Percentiles rank a stretch among this genome's conserved stretches.
These are phyloP conservation scores for Vavraia culicis DNA, from an alignment of 371 early-diverging fungal genomes.

Conservation along the genomic window DNA sequence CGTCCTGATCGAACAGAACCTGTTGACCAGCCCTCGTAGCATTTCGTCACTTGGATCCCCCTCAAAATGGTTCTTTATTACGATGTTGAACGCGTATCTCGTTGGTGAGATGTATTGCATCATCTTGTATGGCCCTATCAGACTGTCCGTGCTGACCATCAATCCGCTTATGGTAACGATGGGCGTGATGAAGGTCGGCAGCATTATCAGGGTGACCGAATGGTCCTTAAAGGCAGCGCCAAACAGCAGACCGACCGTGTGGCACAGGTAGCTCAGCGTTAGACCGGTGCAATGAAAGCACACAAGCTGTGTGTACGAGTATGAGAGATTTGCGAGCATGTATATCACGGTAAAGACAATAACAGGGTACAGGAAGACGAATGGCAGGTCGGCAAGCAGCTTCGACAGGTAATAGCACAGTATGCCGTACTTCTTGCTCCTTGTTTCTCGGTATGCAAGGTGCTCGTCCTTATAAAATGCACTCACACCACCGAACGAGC, in stretches of 20 bases:
- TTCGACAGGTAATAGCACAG: constrained; percentile 25
- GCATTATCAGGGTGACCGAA: constrained; percentile 16
- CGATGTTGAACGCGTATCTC: constrained; percentile 28
- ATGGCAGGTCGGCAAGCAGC: constrained; percentile 13
- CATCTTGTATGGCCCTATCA: constrained; percentile 3
- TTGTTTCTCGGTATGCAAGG: constrained; percentile 21
- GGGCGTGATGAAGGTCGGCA: constrained; percentile 21
- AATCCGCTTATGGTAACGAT: constrained; percentile 25
- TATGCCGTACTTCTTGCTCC: constrained; percentile 24
- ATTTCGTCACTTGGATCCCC: neutral
- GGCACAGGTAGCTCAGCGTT: neutral
- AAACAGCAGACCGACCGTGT: constrained; percentile 20
- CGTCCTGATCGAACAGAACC: constrained; percentile 3
- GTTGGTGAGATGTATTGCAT: constrained; percentile 32
- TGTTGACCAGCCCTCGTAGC: neutral
- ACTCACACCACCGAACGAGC: constrained; percentile 22
- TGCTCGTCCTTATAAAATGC: constrained; percentile 20
- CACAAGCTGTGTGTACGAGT: neutral
- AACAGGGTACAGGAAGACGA: constrained; percentile 21
- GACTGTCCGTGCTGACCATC: constrained; percentile 14
- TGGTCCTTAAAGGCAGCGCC: neutral
- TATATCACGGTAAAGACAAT: constrained; percentile 6
- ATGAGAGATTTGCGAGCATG: constrained; percentile 9
- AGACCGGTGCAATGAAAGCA: constrained; percentile 9
- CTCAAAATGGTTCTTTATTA: constrained; percentile 25